Evolutionary conservation across 139 green algal genomes (phyloP).

Genomic region (Chlorella sorokiniana): DNA sequence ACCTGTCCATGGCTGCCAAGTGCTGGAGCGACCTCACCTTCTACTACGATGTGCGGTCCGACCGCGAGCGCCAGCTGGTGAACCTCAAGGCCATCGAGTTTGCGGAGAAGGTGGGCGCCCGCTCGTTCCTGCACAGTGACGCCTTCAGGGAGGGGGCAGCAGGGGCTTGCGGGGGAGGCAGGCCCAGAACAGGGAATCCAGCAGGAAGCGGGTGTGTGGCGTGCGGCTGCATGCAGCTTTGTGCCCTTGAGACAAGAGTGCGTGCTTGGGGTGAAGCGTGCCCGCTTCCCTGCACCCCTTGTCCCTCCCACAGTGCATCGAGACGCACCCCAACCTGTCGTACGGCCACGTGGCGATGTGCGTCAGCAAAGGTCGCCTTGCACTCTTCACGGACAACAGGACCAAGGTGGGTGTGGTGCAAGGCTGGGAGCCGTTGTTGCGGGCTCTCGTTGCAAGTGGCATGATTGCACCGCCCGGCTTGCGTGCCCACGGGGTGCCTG

Average conservation of each 20-base stretch:
- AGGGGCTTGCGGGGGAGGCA: too few relatives aligned
- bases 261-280: background rate
- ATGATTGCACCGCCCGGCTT: background rate
- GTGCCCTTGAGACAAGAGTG: too few relatives aligned
- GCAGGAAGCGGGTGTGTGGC: background rate
- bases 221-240: too few relatives aligned
- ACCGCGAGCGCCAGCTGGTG: slow-evolving; percentile 39
- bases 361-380: slow-evolving; percentile 69
- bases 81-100: slow-evolving; percentile 66
- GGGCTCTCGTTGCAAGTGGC: background rate
- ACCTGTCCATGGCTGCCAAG: slow-evolving; percentile 61
- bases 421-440: background rate
- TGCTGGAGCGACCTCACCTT: slow-evolving; percentile 65
- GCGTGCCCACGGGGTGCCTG: background rate
- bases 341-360: slow-evolving; percentile 53
- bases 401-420: slow-evolving; percentile 49
- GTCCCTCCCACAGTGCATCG: slow-evolving; percentile 12
- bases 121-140: background rate
- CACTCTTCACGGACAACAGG: slow-evolving; percentile 74
- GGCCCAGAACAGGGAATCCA: too few relatives aligned
- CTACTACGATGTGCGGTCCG: slow-evolving; percentile 50
- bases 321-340: background rate
- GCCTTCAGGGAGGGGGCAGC: too few relatives aligned
- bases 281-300: background rate
- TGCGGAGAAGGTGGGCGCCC: slow-evolving; percentile 39